phyloP scores from a whole-genome alignment of 306 rosid genomes.

The Astragalus membranaceus region DNA sequence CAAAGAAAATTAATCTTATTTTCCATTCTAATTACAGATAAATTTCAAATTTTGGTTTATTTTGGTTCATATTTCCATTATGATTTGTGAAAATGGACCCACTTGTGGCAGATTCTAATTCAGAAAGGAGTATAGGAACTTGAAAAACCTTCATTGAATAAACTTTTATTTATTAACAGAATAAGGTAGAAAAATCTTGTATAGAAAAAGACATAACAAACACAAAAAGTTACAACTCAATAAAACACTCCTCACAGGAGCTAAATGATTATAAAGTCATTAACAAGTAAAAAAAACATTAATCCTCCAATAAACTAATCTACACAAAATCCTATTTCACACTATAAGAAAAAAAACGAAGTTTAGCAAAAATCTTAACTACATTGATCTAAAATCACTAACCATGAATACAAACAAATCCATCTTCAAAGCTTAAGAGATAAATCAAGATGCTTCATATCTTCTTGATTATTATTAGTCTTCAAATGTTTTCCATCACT shows the following conservation, averaged over 20 bases:
- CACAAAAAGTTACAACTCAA: constrained; percentile 21
- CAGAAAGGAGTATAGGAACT: constrained; percentile 3
- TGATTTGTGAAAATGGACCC: neutral
- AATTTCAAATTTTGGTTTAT: neutral
- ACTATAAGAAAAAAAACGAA: neutral
- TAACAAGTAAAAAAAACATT: constrained; percentile 16
- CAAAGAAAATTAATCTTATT: neutral
- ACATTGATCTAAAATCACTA: constrained; percentile 1
- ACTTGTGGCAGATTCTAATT: neutral
- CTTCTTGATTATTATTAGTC: constrained; percentile 36
- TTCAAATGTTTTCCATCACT: constrained; percentile 26
- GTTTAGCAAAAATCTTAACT: constrained; percentile 17
- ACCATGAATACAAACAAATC: neutral
- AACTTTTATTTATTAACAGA: constrained; percentile 11
- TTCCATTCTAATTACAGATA: neutral
- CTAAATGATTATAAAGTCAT: constrained; percentile 21
- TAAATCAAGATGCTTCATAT: constrained; percentile 57
- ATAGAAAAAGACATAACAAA: constrained; percentile 17
- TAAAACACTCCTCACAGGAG: constrained; percentile 12
- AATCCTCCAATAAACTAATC: constrained; percentile 25
- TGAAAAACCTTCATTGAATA: neutral
- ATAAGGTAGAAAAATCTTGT: neutral
- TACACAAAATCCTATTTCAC: constrained; percentile 30
- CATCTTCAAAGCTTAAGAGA: constrained; percentile 54
- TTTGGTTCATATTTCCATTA: neutral